Base-by-base conservation (phyloP, 2,329 filamentous ascomycete species). In the Akanthomyces dipterigenus region DNA sequence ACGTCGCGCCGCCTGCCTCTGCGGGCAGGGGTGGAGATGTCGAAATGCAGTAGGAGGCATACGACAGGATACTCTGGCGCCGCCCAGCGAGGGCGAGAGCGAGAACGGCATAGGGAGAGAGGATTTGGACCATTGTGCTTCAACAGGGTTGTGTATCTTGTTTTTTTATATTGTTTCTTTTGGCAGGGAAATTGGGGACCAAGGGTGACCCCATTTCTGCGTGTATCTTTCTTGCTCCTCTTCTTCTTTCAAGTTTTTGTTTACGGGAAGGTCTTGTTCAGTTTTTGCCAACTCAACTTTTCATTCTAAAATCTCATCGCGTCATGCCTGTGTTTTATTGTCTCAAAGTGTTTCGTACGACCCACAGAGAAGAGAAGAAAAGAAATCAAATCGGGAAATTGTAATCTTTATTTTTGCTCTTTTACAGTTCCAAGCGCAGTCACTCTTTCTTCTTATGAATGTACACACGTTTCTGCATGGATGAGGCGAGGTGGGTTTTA, bases 1-100 rank as follows among this genome's bases (percentile, higher is more conserved):
- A 80, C 16, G 64, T 77, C 43, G 66, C 70, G 26, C 77, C 78
- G 3, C 70, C 70, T 22, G 67, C 34, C 20, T n/a, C 69, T 56
- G 70, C 72, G 31, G 31, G 31, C 45, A n/a, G n/a, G n/a, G 61
- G 69, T 50, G 70, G 69, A 28, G 72, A 74, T 53, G 66, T 69
- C 40, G 72, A 73, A 16, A 72, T 72, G 70, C 67, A 71, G 56
- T 72, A 55, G 53, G n/a, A 18, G 8, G n/a, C 16, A 9, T 18
- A 24, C 8, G 26, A 8, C 9, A 6, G n/a, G 8, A 18, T 24
- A 9, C 12, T 24, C 11, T 28, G 31, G 31, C 31, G 20, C 34
- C 14, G 11, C 20, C 7, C 11, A 22, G 14, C 36, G 31, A 26
- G 51, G 16, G 7, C 38, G 31, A 26, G 50, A 5, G 16, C 5